Evolutionary conservation across 179 eudicot species (phyloP), one percentile per base, ranked within the genome.

Genomic region (Carnegiea gigantea): DNA sequence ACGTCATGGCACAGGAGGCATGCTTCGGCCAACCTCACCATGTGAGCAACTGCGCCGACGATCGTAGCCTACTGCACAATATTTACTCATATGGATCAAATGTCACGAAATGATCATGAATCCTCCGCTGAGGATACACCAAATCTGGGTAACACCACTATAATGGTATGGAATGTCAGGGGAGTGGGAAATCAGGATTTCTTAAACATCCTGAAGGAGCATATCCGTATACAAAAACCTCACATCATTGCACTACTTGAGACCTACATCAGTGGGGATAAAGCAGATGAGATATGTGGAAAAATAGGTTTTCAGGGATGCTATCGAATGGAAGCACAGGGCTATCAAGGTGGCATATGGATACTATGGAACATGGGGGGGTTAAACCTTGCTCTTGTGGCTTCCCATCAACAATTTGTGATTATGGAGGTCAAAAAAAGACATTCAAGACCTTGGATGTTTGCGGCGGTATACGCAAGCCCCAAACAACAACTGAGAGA

Each of bases 31-130:
- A 30, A 30, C 1, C 33, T 30, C 33, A 30, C 2, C 33, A 30
- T 30, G n/a, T n/a, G n/a, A n/a, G n/a, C n/a, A n/a, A n/a, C 33
- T 30, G 2, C 1, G 33, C 2, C 33, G 33, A 30, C 33, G 33
- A 2, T 0, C 2, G 2, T 30, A 30, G 33, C 33, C 33, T 30
- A 0, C 33, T 2, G 2, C 33, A 30, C 2, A 2, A 30, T 30
- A 0, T 1, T 30, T 30, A 0, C 1, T 30, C 2, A 30, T 30
- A 48, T 12, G 13, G 59, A 53, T 15, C 18, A 15, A 11, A 3
- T 3, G 4, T 18, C 13, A 9, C 10, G 1, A 0, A 9, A 9
- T 2, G 0, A 0, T 1, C 10, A 3, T 14, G 1, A 14, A 10
- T 6, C 53, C 53, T 48, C 0, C 0, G 2, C 0, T 0, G 53